Evolutionary conservation across 2,329 filamentous ascomycete genomes (phyloP).

Genomic region (Fusarium agapanthi): DNA sequence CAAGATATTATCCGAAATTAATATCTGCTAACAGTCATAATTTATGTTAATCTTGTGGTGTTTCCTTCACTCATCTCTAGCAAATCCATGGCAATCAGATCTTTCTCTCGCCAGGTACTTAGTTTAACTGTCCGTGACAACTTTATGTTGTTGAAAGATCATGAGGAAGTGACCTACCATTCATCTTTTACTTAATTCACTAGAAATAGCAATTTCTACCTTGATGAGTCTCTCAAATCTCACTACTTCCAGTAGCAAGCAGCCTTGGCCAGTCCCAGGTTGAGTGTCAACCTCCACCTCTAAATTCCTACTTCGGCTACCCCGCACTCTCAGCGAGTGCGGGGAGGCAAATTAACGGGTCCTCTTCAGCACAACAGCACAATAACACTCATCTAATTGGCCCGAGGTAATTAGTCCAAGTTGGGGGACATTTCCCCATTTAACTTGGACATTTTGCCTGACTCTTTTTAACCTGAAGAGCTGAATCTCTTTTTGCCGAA

Average conservation of each 20-base stretch:
- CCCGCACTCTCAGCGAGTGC: slow-evolving; percentile 18
- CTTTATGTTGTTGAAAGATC: neutral
- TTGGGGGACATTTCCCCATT: slow-evolving; percentile 39
- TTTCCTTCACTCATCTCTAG: neutral
- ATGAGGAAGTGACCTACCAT: neutral
- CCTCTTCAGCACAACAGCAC: neutral
- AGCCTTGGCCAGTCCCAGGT: neutral
- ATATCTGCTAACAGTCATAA: accelerated
- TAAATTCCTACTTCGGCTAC: neutral
- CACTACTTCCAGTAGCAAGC: neutral
- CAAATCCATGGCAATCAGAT: accelerated
- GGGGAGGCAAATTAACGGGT: slow-evolving; percentile 14
- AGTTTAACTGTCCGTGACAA: accelerated
- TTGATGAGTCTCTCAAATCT: neutral
- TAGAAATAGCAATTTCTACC: accelerated
- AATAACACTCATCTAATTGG: slow-evolving; percentile 13
- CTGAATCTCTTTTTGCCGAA: neutral
- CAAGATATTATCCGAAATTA: neutral
- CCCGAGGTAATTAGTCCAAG: neutral
- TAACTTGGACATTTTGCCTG: slow-evolving; percentile 14
- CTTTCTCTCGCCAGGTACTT: neutral
- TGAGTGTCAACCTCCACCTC: neutral
- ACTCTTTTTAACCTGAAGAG: slow-evolving; percentile 1
- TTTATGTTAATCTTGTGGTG: neutral
- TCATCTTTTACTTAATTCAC: neutral